phyloP scores from a whole-genome alignment of 176 grass and related monocot species.

The Rhipidocladum racemiflorum region DNA sequence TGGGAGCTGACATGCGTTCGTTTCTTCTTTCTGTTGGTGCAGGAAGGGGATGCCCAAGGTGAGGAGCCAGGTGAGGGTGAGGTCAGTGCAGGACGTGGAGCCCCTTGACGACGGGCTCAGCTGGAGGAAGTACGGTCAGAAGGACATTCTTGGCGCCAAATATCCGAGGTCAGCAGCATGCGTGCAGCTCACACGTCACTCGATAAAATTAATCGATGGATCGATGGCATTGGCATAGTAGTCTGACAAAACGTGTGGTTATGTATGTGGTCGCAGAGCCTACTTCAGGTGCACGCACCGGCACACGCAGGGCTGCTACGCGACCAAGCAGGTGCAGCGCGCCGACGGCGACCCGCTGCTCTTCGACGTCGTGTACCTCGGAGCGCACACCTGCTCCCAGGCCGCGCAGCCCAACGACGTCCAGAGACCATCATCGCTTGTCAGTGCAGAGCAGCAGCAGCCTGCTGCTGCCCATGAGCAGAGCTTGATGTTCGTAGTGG shows the following conservation, averaged over 20 bases:
- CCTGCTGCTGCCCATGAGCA: background rate
- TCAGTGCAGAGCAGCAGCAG: background rate
- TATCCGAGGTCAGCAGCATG: conserved; percentile 67
- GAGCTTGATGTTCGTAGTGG: background rate
- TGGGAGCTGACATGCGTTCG: background rate
- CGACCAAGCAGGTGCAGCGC: conserved; percentile 91
- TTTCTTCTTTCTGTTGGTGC: background rate
- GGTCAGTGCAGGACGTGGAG: conserved; percentile 34
- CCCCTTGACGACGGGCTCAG: conserved; percentile 61
- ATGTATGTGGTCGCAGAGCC: conserved; percentile 37
- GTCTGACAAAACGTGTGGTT: background rate
- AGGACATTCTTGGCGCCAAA: conserved; percentile 85
- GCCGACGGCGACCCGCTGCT: conserved; percentile 55
- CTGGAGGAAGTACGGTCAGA: conserved; percentile 99
- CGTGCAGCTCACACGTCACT: background rate
- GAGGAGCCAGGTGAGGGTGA: conserved; percentile 49
- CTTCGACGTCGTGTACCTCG: conserved; percentile 72
- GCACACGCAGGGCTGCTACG: conserved; percentile 51
- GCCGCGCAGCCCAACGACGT: background rate
- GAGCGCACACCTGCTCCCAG: conserved; percentile 58
- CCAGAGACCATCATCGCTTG: background rate
- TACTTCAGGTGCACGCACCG: conserved; percentile 95
- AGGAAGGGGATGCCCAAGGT: conserved; percentile 53
- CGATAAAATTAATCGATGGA: background rate
- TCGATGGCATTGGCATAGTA: background rate